Evolutionary conservation across 139 green algal species (phyloP), one percentile per base, ranked within the genome.

Genomic region (Limnomonas spitsbergensis): DNA sequence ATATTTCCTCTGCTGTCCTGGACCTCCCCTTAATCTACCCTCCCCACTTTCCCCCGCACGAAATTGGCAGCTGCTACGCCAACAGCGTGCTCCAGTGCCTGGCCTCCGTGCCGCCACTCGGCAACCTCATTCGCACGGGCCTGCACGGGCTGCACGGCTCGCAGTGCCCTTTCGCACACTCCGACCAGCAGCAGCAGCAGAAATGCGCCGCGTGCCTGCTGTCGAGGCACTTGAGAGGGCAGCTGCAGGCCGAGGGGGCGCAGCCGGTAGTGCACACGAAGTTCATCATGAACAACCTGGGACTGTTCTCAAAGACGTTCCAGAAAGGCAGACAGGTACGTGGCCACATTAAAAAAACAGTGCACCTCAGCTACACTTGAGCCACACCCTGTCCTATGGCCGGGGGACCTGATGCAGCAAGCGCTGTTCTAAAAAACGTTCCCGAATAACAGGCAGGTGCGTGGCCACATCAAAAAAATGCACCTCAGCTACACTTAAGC

Each of bases 61-160:
- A n/a, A n/a, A n/a, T 61, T 14, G 20, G 47, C 92, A 96, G 88
- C 3, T 99, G 95, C 86, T 99, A 96, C 86, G 89, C 98, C 81
- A 98, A 98, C 85, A 88, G 85, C 26, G 95, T 97, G 37, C 85
- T 98, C 53, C 94, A 98, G 81, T 97, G 90, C 80, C 90, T 99
- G 2, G 92, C 94, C 32, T 89, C 97, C 87, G 91, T 92, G 29
- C 89, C 93, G 1, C 90, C 93, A 0, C 70, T 98, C 38, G 91
- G 89, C 56, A 80, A 74, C 29, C 34, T 73, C 32, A 20, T 73
- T 6, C 14, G 32, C 20, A 31, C 66, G 53, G 0, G 29, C 53
- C 20, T 32, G n/a, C 4, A 29, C 24, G 40, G 34, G 68, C 47
- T 81, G 32, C 67, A 78, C 32, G 66, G 75, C 32, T 53, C 81